These are phyloP conservation scores for Elsinoe necatrix DNA, from an alignment of 2,329 filamentous ascomycete species.

Conservation along the genomic window DNA sequence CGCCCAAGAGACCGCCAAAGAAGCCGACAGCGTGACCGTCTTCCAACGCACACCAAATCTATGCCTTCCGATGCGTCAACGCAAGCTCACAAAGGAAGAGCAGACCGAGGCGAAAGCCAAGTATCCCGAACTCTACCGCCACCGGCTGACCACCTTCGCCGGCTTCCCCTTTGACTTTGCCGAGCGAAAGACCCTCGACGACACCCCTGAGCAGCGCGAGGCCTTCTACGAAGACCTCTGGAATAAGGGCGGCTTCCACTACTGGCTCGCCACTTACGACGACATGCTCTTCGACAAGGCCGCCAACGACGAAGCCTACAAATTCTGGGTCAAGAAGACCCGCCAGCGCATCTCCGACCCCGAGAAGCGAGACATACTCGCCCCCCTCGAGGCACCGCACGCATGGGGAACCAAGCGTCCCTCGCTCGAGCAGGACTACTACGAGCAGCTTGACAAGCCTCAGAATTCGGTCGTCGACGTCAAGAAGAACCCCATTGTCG, in stretches of 20 bases:
- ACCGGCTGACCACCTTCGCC: constrained; percentile 46
- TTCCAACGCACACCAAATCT: constrained; percentile 62
- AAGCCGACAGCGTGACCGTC: constrained; percentile 41
- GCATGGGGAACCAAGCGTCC: constrained; percentile 42
- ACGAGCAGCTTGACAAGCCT: constrained; percentile 37
- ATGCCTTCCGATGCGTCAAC: constrained; percentile 52
- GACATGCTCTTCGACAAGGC: constrained; percentile 35
- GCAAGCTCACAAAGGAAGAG: constrained; percentile 41
- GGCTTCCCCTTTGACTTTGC: constrained; percentile 52
- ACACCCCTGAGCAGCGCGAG: constrained; percentile 35
- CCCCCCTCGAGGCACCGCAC: constrained; percentile 37
- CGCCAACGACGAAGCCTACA: constrained; percentile 38
- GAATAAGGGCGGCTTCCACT: constrained; percentile 32
- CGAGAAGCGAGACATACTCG: constrained; percentile 39
- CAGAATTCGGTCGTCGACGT: constrained; percentile 38
- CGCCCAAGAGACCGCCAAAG: constrained; percentile 27
- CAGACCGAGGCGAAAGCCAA: constrained; percentile 40
- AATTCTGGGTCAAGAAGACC: constrained; percentile 41
- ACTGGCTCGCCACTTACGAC: constrained; percentile 37
- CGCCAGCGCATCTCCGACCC: constrained; percentile 36
- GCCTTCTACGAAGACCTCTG: constrained; percentile 37
- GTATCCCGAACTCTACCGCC: constrained; percentile 43
- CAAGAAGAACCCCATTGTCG: constrained; percentile 35
- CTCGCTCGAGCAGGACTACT: constrained; percentile 40
- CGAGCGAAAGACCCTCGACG: constrained; percentile 46